phyloP scores from a whole-genome alignment of 2,329 filamentous ascomycete species.

The Apiospora marii region DNA sequence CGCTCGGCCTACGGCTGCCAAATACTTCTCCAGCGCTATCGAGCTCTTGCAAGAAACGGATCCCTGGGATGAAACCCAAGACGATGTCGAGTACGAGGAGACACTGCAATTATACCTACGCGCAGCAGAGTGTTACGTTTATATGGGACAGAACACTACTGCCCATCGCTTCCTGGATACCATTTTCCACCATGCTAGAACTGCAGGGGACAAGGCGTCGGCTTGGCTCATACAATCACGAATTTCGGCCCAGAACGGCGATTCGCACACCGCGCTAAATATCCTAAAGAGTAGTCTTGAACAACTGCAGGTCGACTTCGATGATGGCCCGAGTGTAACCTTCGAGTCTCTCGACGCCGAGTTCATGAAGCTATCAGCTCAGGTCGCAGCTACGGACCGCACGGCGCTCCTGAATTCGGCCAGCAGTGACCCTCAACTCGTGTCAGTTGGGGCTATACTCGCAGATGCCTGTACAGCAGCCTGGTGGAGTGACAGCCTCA shows the following conservation, averaged over 20 bases:
- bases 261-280: constrained; percentile 72
- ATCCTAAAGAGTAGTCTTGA: constrained; percentile 75
- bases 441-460: constrained; percentile 73
- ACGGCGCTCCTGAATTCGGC: constrained; percentile 52
- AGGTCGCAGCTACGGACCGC: constrained; percentile 65
- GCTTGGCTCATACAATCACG: constrained; percentile 85
- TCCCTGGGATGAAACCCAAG: constrained; percentile 74
- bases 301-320: constrained; percentile 72
- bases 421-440: constrained; percentile 60
- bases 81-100: constrained; percentile 86
- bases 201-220: constrained; percentile 80
- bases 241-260: constrained; percentile 77
- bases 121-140: constrained; percentile 83
- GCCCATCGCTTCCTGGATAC: constrained; percentile 73
- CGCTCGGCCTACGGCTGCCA: constrained; percentile 80
- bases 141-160: constrained; percentile 74
- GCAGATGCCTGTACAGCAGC: constrained; percentile 74
- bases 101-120: constrained; percentile 81
- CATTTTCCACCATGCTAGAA: constrained; percentile 74
- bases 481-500: constrained; percentile 75
- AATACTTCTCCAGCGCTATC: constrained; percentile 81
- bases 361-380: constrained; percentile 69
- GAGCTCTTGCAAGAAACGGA: constrained; percentile 80
- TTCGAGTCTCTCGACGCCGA: constrained; percentile 81
- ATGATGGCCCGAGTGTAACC: constrained; percentile 62